Percentiles rank a stretch among this genome's conserved stretches.
Evolutionary conservation across 2,329 filamentous ascomycete genomes (phyloP).

Genomic region (Celoporthe dispersa): DNA sequence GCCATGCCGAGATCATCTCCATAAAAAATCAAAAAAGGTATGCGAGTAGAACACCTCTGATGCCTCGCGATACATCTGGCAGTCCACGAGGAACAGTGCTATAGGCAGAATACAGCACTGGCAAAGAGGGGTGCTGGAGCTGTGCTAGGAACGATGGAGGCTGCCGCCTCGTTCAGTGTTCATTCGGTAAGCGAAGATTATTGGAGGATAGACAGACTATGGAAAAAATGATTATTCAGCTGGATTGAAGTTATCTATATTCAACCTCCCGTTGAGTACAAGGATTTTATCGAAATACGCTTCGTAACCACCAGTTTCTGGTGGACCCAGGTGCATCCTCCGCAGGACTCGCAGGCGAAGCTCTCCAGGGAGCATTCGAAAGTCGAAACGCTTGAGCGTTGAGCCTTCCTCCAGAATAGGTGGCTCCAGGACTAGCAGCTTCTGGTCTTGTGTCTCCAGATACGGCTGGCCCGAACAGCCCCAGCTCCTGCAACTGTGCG

Average conservation of each 20-base stretch:
- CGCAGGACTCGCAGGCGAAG: slow-evolving; percentile 11
- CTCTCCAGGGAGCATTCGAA: slow-evolving; percentile 4
- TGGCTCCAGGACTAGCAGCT: too few relatives aligned
- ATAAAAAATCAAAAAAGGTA: slow-evolving; percentile 5
- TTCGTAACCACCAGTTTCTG: slow-evolving; percentile 13
- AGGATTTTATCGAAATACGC: background rate
- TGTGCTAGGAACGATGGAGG: too few relatives aligned
- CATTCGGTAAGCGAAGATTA: background rate
- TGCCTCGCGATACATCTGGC: slow-evolving; percentile 1
- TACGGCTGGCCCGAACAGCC: too few relatives aligned
- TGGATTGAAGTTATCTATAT: too few relatives aligned
- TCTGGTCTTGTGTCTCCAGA: too few relatives aligned
- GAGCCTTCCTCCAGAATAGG: too few relatives aligned
- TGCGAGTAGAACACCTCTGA: slow-evolving; percentile 9
- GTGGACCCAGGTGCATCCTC: slow-evolving; percentile 12
- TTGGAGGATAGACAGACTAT: background rate
- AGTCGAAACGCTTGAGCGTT: background rate
- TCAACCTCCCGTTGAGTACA: slow-evolving; percentile 6
- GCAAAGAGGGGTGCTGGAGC: slow-evolving; percentile 3
- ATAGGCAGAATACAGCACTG: slow-evolving; percentile 14
- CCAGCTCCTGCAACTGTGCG: too few relatives aligned
- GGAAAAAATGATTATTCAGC: too few relatives aligned
- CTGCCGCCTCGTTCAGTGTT: too few relatives aligned
- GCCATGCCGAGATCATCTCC: background rate
- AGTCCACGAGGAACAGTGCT: slow-evolving; percentile 6